phyloP scores from a whole-genome alignment of 371 early-diverging fungal genomes.

The Saksenaea vasiformis region DNA sequence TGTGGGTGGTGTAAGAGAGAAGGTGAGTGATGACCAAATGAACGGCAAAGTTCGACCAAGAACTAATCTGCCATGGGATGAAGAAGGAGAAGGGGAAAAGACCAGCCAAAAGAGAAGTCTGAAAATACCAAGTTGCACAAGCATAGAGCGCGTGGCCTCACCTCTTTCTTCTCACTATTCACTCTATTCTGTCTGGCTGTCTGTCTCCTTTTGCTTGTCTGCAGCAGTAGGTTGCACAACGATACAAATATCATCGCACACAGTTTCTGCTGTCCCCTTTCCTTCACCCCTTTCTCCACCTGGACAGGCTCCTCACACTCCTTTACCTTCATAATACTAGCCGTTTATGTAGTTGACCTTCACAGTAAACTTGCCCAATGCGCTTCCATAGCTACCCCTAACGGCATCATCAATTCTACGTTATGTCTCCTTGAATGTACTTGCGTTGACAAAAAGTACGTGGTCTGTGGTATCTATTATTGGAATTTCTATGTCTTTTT shows the following conservation, averaged over 20 bases:
- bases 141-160: conserved; percentile 4
- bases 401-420: background rate
- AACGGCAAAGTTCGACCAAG: background rate
- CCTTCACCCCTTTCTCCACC: background rate
- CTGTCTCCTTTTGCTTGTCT: conserved; percentile 1
- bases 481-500: background rate
- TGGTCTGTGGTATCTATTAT: background rate
- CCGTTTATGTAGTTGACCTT: background rate
- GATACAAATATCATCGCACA: conserved; percentile 1
- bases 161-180: background rate
- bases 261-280: conserved; percentile 1
- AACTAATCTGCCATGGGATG: conserved; percentile 3
- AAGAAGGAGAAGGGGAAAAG: background rate
- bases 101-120: background rate
- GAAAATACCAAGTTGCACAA: background rate
- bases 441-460: background rate
- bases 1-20: too few species aligned
- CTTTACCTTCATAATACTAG: background rate
- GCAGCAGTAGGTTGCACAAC: conserved; percentile 4
- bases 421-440: background rate
- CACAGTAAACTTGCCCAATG: conserved; percentile 4
- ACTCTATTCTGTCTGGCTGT: background rate
- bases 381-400: background rate
- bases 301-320: background rate
- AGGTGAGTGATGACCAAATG: background rate